A percentile compares a stretch with the other conserved stretches of the same genome.
These are phyloP conservation scores for Venturia nashicola DNA, from an alignment of 2,329 filamentous ascomycete genomes.

Conservation along the genomic window DNA sequence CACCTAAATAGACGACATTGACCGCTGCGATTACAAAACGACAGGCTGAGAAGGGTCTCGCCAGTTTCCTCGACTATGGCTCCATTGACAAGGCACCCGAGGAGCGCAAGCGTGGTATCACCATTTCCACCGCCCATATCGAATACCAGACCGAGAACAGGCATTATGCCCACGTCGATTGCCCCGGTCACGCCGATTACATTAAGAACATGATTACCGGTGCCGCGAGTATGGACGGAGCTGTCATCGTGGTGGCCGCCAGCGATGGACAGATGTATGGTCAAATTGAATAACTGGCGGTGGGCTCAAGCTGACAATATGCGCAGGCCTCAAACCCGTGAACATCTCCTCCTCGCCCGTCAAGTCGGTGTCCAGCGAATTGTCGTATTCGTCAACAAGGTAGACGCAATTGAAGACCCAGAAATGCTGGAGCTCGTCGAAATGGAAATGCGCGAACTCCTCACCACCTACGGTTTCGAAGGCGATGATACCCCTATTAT, in stretches of 20 bases:
- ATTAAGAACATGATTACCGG: constrained; percentile 99
- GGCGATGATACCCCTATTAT: constrained; percentile 96
- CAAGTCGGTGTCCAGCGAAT: constrained; percentile 98
- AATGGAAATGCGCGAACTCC: constrained; percentile 99
- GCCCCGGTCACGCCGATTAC: constrained; percentile 99
- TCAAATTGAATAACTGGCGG: constrained; percentile 21
- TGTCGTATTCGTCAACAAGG: constrained; percentile 99
- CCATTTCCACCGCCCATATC: constrained; percentile 96
- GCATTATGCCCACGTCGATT: constrained; percentile 99
- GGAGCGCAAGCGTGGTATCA: constrained; percentile 99
- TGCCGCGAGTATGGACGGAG: constrained; percentile 98
- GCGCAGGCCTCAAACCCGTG: constrained; percentile 76
- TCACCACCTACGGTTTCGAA: constrained; percentile 88
- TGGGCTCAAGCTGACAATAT: not conserved
- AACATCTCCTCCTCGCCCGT: constrained; percentile 93
- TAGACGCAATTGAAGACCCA: constrained; percentile 91
- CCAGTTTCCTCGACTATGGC: constrained; percentile 93
- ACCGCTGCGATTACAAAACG: constrained; percentile 98
- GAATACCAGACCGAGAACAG: constrained; percentile 90
- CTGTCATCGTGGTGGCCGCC: constrained; percentile 96
- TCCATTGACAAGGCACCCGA: constrained; percentile 98
- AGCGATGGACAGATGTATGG: constrained; percentile 86
- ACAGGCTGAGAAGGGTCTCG: constrained; percentile 86
- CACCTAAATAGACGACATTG: constrained; percentile 67
- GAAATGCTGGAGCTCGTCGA: constrained; percentile 99